phyloP scores from a whole-genome alignment of 2,329 filamentous ascomycete genomes.

The Truncatella angustata region DNA sequence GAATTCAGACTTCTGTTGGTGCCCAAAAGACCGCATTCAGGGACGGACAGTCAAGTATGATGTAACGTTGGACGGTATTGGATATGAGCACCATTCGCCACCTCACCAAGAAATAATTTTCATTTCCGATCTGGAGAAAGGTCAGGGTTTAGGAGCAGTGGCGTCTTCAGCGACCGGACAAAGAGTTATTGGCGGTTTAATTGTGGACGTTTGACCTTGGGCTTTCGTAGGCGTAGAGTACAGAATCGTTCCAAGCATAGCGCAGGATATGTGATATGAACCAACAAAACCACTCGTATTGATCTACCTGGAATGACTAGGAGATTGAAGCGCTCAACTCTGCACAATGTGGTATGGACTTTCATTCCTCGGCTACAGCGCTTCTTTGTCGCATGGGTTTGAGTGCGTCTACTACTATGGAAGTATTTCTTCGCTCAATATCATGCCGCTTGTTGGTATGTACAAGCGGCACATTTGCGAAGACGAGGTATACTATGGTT shows the following conservation, averaged over 20 bases:
- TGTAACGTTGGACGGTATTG: neutral
- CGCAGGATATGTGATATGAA: neutral
- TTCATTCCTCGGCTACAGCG: neutral
- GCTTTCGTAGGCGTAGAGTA: neutral
- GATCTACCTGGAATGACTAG: neutral
- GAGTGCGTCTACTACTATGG: neutral
- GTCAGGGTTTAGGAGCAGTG: no score
- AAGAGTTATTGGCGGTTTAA: neutral
- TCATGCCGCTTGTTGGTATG: neutral
- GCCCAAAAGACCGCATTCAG: neutral
- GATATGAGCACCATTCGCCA: no score
- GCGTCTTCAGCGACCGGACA: neutral
- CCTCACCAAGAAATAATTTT: no score
- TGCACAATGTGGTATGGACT: neutral
- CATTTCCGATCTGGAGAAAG: no score
- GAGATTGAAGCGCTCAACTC: neutral
- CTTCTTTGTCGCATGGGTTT: neutral
- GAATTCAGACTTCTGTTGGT: neutral
- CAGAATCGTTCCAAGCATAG: neutral
- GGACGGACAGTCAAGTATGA: neutral
- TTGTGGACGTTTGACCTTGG: neutral
- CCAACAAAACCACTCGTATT: neutral
- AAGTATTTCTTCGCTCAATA: neutral
- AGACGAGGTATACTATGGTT: no score
- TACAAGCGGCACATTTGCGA: no score